Percentiles rank a stretch among this genome's conserved stretches.
phyloP scores from a whole-genome alignment of 495 filamentous ascomycete genomes.

The Monascus purpureus region DNA sequence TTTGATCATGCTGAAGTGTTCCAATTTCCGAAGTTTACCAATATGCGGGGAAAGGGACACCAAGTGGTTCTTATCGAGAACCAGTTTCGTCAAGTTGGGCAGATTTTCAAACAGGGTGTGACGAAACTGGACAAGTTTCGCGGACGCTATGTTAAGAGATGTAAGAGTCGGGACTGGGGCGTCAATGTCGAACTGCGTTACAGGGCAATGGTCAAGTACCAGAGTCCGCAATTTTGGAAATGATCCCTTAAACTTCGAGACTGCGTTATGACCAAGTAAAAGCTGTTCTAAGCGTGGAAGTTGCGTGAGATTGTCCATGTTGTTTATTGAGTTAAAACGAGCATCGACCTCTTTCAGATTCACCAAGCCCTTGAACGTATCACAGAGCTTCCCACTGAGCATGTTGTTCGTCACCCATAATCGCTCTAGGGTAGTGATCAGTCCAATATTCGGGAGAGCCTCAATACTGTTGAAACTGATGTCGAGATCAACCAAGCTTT shows the following conservation, averaged over 20 bases:
- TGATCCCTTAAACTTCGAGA: constrained; percentile 73
- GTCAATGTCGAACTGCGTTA: constrained; percentile 81
- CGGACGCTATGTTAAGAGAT: constrained; percentile 72
- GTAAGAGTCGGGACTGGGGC: constrained; percentile 66
- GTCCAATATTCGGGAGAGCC: constrained; percentile 63
- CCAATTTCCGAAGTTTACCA: constrained; percentile 67
- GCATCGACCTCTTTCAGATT: constrained; percentile 87
- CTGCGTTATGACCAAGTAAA: constrained; percentile 76
- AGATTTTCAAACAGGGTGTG: constrained; percentile 81
- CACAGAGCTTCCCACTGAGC: constrained; percentile 56
- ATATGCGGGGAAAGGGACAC: constrained; percentile 74
- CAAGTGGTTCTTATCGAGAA: constrained; percentile 91
- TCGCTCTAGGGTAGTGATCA: constrained; percentile 64
- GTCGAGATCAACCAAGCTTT: constrained; percentile 80
- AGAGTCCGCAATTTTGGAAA: constrained; percentile 75
- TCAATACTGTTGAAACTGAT: constrained; percentile 91
- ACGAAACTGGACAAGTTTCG: constrained; percentile 70
- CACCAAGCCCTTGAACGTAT: constrained; percentile 50
- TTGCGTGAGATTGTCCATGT: constrained; percentile 69
- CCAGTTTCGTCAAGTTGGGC: constrained; percentile 68
- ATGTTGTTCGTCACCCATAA: constrained; percentile 94
- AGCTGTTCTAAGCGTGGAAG: constrained; percentile 79
- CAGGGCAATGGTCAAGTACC: constrained; percentile 79
- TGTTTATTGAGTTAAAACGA: constrained; percentile 76
- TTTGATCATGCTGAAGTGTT: constrained; percentile 85